These are phyloP conservation scores for Rusavskia elegans DNA, from an alignment of 495 filamentous ascomycete species.

Conservation along the genomic window DNA sequence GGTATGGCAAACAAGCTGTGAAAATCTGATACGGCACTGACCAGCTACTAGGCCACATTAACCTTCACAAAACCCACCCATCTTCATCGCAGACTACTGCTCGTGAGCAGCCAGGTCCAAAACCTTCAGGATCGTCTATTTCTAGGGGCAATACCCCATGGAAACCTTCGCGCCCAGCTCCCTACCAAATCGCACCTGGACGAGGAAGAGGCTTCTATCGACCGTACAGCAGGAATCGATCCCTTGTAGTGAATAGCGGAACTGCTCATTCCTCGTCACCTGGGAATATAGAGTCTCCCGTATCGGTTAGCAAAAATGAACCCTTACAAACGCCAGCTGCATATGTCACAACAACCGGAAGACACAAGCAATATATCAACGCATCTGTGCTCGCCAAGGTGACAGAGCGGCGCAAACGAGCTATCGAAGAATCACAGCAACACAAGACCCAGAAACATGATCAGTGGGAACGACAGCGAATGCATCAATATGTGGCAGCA, in stretches of 20 bases:
- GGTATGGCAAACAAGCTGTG: slow-evolving; percentile 28
- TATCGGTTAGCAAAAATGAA: slow-evolving; percentile 2
- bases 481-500: slow-evolving; percentile 27
- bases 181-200: slow-evolving; percentile 23
- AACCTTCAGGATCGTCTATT: neutral
- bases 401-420: slow-evolving; percentile 48
- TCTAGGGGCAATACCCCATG: neutral
- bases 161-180: slow-evolving; percentile 17
- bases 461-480: slow-evolving; percentile 47
- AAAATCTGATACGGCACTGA: slow-evolving; percentile 10
- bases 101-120: neutral
- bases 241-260: slow-evolving; percentile 52
- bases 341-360: slow-evolving; percentile 69
- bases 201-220: slow-evolving; percentile 25
- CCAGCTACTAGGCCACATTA: slow-evolving; percentile 51
- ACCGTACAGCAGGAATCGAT: slow-evolving; percentile 47
- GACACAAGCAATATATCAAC: slow-evolving; percentile 84
- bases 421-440: slow-evolving; percentile 55
- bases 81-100: slow-evolving; percentile 14
- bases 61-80: slow-evolving; percentile 59
- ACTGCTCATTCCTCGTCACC: neutral
- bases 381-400: slow-evolving; percentile 66
- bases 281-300: neutral
- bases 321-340: slow-evolving; percentile 18
- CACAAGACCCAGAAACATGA: slow-evolving; percentile 42